Evolutionary conservation across 176 grass and related monocot genomes (phyloP).

Genomic region (Triticum urartu): DNA sequence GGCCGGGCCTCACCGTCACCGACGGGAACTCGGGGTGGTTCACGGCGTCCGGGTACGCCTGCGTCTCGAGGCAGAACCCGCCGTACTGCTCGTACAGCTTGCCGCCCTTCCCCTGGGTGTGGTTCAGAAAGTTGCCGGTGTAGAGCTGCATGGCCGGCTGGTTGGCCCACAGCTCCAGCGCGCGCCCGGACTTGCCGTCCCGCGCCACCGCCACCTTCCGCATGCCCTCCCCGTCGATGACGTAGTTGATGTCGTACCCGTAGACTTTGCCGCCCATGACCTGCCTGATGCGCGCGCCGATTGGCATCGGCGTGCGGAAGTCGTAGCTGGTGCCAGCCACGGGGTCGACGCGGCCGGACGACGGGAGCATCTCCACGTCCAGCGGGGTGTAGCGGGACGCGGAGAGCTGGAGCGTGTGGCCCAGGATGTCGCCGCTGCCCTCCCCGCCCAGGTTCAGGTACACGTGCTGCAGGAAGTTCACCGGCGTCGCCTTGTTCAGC

Average conservation of each 20-base stretch:
- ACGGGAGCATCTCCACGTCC: constrained; percentile 51
- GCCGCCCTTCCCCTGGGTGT: constrained; percentile 53
- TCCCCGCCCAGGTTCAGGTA: constrained; percentile 79
- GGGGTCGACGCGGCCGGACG: constrained; percentile 46
- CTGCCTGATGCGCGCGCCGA: constrained; percentile 60
- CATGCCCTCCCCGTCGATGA: constrained; percentile 41
- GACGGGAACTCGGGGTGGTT: constrained; percentile 87
- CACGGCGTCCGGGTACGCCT: constrained; percentile 73
- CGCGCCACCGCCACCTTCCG: constrained; percentile 41
- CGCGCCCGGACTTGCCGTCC: constrained; percentile 45
- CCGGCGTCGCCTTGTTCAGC: constrained; percentile 63
- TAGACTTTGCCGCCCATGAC: constrained; percentile 23
- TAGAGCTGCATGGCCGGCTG: constrained; percentile 76
- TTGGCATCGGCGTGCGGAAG: constrained; percentile 36
- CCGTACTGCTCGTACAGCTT: constrained; percentile 42
- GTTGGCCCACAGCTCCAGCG: constrained; percentile 68
- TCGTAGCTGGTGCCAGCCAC: constrained; percentile 65
- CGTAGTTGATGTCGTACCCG: constrained; percentile 75
- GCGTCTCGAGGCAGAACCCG: constrained; percentile 67
- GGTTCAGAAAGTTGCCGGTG: constrained; percentile 52
- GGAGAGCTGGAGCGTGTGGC: constrained; percentile 60
- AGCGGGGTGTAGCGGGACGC: constrained; percentile 44
- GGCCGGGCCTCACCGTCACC: constrained; percentile 44
- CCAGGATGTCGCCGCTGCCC: constrained; percentile 56
- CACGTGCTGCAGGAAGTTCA: constrained; percentile 67